Conservation (phyloP, 805 yeast species). For the Barnettozyma populi region DNA sequence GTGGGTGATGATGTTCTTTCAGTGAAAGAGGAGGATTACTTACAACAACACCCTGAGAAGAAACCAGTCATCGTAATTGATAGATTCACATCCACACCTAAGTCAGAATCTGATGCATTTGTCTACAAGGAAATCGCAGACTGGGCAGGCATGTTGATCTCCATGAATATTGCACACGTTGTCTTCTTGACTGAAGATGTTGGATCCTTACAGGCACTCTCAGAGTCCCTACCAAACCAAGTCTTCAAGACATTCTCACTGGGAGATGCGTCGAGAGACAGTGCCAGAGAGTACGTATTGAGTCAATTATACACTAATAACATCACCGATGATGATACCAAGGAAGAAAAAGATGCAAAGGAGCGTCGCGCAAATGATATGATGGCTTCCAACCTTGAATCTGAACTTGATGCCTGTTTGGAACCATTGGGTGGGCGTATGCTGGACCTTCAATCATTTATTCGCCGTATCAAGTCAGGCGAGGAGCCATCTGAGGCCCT, state of each 20-base stretch:
- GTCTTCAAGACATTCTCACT: slow-evolving; percentile 71
- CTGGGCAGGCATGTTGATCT: slow-evolving; percentile 80
- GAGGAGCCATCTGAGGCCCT: slow-evolving; percentile 76
- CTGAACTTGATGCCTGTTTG: slow-evolving; percentile 48
- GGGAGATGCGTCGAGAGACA: slow-evolving; percentile 72
- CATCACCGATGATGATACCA: slow-evolving; percentile 12
- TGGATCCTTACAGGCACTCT: slow-evolving; percentile 62
- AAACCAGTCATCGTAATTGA: slow-evolving; percentile 85
- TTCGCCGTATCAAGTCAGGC: slow-evolving; percentile 82
- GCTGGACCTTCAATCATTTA: slow-evolving; percentile 87
- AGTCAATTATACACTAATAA: slow-evolving; percentile 39
- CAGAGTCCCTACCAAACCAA: slow-evolving; percentile 76
- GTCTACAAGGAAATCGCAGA: slow-evolving; percentile 73
- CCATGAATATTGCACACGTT: slow-evolving; percentile 83
- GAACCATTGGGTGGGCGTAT: slow-evolving; percentile 90
- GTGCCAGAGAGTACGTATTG: slow-evolving; percentile 66
- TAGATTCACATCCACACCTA: slow-evolving; percentile 53
- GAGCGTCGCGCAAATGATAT: slow-evolving; percentile 14
- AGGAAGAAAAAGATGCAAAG: slow-evolving; percentile 20
- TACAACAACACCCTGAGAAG: slow-evolving; percentile 78
- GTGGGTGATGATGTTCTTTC: slow-evolving; percentile 28
- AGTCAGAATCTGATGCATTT: slow-evolving; percentile 56
- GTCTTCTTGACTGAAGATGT: slow-evolving; percentile 82
- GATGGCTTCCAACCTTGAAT: slow-evolving; percentile 11
- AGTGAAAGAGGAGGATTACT: slow-evolving; percentile 70